Evolutionary conservation across 2,329 filamentous ascomycete species (phyloP).

Genomic region (Ophiobolus disseminans): DNA sequence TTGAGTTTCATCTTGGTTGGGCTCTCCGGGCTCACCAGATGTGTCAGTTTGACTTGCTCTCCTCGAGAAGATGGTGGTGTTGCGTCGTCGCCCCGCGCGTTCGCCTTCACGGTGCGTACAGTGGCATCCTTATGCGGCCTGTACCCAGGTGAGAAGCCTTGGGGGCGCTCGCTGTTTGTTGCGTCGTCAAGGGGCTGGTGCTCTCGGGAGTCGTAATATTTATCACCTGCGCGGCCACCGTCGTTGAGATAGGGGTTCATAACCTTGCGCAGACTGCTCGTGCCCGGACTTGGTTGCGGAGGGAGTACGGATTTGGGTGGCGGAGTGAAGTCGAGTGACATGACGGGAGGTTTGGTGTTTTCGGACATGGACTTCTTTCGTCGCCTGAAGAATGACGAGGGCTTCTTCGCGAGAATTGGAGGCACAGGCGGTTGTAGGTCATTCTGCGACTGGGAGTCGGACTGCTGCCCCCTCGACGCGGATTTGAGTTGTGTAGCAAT

Average conservation of each 20-base stretch:
- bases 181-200: constrained; percentile 32
- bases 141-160: constrained; percentile 78
- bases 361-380: constrained; percentile 89
- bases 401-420: constrained; percentile 77
- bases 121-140: constrained; percentile 74
- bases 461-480: constrained; percentile 34
- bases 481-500: constrained; percentile 59
- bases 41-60: constrained; percentile 34
- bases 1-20: constrained; percentile 53
- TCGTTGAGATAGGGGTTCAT: constrained; percentile 81
- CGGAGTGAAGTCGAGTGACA: constrained; percentile 51
- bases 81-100: constrained; percentile 45
- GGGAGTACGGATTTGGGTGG: constrained; percentile 35
- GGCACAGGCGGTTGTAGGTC: constrained; percentile 33
- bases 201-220: constrained; percentile 37
- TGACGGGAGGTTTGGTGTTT: constrained; percentile 66
- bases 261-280: constrained; percentile 81
- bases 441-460: constrained; percentile 28
- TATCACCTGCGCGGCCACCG: constrained; percentile 29
- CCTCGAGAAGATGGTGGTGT: constrained; percentile 33
- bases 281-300: constrained; percentile 57
- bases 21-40: constrained; percentile 33
- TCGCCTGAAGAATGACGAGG: constrained; percentile 91
- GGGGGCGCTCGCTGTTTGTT: constrained; percentile 50
- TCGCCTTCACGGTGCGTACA: constrained; percentile 68